phyloP scores from a whole-genome alignment of 345 rosid genomes.

The Arabis hirsuta region DNA sequence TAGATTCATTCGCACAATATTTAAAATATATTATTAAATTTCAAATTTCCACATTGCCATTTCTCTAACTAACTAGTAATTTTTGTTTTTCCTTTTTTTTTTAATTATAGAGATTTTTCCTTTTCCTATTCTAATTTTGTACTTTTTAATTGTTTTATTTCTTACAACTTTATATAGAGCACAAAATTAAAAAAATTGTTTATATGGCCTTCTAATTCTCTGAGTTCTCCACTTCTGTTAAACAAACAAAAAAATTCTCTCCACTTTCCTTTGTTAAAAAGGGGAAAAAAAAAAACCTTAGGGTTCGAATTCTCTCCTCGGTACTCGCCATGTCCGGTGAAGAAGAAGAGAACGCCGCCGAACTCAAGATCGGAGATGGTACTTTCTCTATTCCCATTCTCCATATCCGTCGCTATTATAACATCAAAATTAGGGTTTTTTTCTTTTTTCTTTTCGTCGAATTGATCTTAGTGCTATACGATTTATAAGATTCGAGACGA shows the following conservation, averaged over 20 bases:
- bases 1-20: too few relatives aligned
- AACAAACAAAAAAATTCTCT: not conserved
- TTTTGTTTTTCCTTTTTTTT: not conserved
- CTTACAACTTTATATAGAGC: not conserved
- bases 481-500: not conserved
- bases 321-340: slow-evolving; percentile 72
- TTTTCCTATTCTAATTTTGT: not conserved
- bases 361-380: slow-evolving; percentile 99
- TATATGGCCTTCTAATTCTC: not conserved
- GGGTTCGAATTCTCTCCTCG: slow-evolving; percentile 13
- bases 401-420: not conserved
- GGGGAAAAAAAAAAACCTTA: not conserved
- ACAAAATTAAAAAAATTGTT: not conserved
- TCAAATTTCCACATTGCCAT: too few relatives aligned
- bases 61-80: not conserved
- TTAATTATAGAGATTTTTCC: not conserved
- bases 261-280: not conserved
- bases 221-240: too few relatives aligned
- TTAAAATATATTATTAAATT: too few relatives aligned
- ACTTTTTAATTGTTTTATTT: not conserved
- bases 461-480: slow-evolving; percentile 13
- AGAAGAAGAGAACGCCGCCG: slow-evolving; percentile 98
- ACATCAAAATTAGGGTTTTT: slow-evolving; percentile 19
- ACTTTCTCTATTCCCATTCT: slow-evolving; percentile 24
- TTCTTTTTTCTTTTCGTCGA: not conserved